Base-by-base conservation (phyloP, 192 early-diverging fungal species). In the Martensiomyces pterosporus region DNA sequence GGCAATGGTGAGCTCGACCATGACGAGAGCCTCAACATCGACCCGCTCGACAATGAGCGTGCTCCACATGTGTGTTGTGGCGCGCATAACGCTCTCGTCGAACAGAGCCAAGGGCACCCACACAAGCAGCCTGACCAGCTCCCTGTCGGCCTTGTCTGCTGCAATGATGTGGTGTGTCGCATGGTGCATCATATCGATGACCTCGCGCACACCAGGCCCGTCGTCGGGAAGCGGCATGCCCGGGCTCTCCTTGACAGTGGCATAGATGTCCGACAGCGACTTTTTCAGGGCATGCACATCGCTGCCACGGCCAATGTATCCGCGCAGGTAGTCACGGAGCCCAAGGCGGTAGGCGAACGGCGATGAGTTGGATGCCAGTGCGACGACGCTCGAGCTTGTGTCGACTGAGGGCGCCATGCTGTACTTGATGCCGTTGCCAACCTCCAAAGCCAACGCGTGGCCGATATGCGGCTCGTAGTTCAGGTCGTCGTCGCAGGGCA, bases 31-130 rank as follows among this genome's bases (percentile, higher is more conserved):
- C 47, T 87, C 87, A 13, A 85, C 57, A 2, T 80, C 81, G 16
- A 88, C 79, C 27, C 83, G 80, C 39, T 90, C 81, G 12, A 83
- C 82, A 38, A 96, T 81, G 29, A 99, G 65, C 83, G 85, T 89
- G 32, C 81, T 91, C 93, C 93, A 99, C n/a, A 90, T 83, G 4
- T 85, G 78, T 1, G 84, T 79, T n/a, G 85, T 84, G 26, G 89
- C 81, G 45, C 90, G 86, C 78, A 99, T 77, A 25, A 85, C 78
- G 32, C 83, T 77, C 12, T 85, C 79, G 23, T 82, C 82, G 44
- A 95, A 97, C 42, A 91, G 38, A 14, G 81, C 66, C 16, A 94
- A 72, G 4, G 94, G 93, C 46, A 91, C 88, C 82, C 87, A 90
- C 23, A 91, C 91, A 24, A 96, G 59, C 42, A 90, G 79, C 29